Percentiles rank a stretch among this genome's conserved stretches.
phyloP scores from a whole-genome alignment of 73 alveolate species.

The Stentor roeselii region DNA sequence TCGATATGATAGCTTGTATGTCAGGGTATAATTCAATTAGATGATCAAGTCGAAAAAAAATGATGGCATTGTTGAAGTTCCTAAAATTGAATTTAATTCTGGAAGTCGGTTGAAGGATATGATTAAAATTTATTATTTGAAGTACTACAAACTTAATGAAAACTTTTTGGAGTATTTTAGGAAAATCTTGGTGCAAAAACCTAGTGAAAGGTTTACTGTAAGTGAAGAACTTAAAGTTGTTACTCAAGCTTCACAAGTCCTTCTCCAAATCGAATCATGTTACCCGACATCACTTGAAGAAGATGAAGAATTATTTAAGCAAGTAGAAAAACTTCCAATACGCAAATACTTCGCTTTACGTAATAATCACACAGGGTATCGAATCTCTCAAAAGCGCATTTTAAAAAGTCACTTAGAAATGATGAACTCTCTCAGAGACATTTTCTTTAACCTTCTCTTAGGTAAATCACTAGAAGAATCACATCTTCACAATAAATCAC shows the following conservation, averaged over 20 bases:
- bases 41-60: background rate
- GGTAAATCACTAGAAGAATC: background rate
- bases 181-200: background rate
- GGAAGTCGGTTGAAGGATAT: background rate
- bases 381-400: slow-evolving; percentile 17
- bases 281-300: background rate
- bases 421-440: background rate
- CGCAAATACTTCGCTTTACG: slow-evolving; percentile 9
- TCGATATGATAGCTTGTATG: slow-evolving; percentile 49
- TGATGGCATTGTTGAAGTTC: background rate
- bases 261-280: background rate
- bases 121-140: background rate
- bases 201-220: background rate
- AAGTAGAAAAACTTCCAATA: background rate
- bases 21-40: slow-evolving; percentile 29
- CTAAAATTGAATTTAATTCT: background rate
- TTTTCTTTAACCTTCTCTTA: background rate
- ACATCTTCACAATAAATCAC: background rate
- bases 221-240: background rate
- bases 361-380: background rate
- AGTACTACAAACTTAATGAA: slow-evolving; percentile 18
- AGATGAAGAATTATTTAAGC: background rate
- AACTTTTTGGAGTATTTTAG: slow-evolving; percentile 24
- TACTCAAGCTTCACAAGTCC: background rate
- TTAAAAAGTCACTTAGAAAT: background rate